Base-by-base conservation (phyloP, 208 protist species). In the Angomonas ambiguus region DNA sequence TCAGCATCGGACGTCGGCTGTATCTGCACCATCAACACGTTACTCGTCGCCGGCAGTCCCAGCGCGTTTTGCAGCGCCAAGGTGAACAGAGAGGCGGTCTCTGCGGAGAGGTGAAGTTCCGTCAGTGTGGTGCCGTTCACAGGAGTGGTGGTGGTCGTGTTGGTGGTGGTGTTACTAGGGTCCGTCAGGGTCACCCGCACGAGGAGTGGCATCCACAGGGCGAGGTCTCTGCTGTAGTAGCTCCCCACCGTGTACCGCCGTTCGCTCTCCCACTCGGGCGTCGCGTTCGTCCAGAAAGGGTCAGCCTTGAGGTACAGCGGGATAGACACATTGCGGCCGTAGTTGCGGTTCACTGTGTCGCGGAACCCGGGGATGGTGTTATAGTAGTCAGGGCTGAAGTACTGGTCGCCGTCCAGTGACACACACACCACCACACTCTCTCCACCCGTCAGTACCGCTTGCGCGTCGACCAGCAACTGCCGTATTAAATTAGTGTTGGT, bases 361-460 rank as follows among this genome's bases (percentile, higher is more conserved):
- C n/a, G n/a, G n/a, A n/a, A n/a, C n/a, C n/a, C n/a, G n/a, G n/a
- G n/a, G 5, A 42, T 11, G 24, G 30, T 11, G 6, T 28, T 16
- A 2, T 62, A 2, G 55, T 61, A 61, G 62, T 88, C 86, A 48
- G 86, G 71, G 71, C 80, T 87, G 67, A 82, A 85, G 61, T 87
- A 92, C 42, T 79, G 70, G 41, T 33, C n/a, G 24, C 86, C 86
- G 42, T 92, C 86, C 10, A 83, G 35, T 31, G 73, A 83, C 2
- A 83, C 57, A 51, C 86, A 92, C 2, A 82, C 71, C 16, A 92
- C 56, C 8, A 85, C 51, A 1, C 77, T 79, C 65, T 78, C 74
- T 22, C 77, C 77, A 45, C 11, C 38, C 38, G 16, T 8, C 38
- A 45, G 38, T n/a, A 8, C 11, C 8, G 8, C 38, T 16, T 45